These are phyloP conservation scores for Neurospora discreta DNA, from an alignment of 495 filamentous ascomycete genomes.

Conservation along the genomic window DNA sequence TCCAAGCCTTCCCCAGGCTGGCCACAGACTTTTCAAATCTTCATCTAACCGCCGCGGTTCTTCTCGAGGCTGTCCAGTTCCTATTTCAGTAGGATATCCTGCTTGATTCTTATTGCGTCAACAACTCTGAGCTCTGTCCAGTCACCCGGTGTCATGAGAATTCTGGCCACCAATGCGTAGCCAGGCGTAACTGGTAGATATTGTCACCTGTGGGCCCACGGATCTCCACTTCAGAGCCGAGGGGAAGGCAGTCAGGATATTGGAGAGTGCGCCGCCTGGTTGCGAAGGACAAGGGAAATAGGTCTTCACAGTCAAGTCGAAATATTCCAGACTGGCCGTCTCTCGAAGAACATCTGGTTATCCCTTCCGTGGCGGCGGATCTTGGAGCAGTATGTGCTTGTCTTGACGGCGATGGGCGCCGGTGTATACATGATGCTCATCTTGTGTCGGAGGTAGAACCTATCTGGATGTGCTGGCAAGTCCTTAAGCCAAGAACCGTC, in stretches of 20 bases:
- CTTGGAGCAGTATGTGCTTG: background rate
- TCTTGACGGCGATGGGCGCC: background rate
- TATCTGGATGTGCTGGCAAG: constrained; percentile 25
- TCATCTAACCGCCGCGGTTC: background rate
- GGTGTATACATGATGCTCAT: constrained; percentile 1
- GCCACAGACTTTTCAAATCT: background rate
- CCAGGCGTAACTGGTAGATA: background rate
- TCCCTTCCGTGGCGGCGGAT: background rate
- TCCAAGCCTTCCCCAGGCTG: background rate
- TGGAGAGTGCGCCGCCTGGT: constrained; percentile 3
- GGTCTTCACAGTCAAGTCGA: constrained; percentile 5
- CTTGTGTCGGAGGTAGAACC: constrained; percentile 22
- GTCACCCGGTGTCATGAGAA: background rate
- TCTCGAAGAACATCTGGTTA: background rate
- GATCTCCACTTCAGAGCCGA: background rate
- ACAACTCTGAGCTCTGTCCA: background rate
- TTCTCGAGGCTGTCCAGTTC: background rate
- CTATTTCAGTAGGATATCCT: background rate
- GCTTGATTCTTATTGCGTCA: background rate
- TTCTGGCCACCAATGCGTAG: background rate
- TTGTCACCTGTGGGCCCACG: background rate
- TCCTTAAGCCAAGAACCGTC: constrained; percentile 16
- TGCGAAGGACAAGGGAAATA: constrained; percentile 4
- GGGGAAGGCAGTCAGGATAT: background rate
- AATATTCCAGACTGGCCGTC: background rate